Base-by-base conservation (phyloP, 192 early-diverging fungal genomes). In the Coemansia umbellata region DNA sequence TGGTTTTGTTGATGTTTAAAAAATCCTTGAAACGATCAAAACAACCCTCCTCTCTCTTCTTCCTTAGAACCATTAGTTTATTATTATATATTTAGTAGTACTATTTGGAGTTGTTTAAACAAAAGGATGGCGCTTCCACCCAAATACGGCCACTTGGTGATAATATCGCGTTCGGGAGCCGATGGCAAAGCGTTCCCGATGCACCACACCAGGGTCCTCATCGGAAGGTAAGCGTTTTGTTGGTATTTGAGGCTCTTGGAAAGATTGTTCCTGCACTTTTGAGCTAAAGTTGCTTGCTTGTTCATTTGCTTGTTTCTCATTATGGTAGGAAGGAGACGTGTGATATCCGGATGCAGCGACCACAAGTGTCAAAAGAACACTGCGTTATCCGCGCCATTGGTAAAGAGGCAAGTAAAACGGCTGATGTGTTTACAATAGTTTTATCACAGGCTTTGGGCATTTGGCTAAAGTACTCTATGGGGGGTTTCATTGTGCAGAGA, bases 171-270 rank as follows among this genome's bases (percentile, higher is more conserved):
- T 8, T 60, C 65, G 1, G 72, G 72, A 8, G 59, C 37, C 4
- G 72, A 75, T 47, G 65, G 72, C 56, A 75, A 64, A 39, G 60
- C 60, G 28, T 75, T 68, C 24, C 65, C 60, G 35, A 67, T 75
- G 47, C 55, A 67, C 57, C 47, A 48, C 18, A 41, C 56, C 8
- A 40, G 57, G 11, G 72, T 75, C 48, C 32, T 59, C 21, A 75
- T 75, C 39, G 72, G 72, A n/a, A 51, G 66, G 54, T 15, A 58
- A 51, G 48, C 57, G 7, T 1, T n/a, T n/a, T n/a, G n/a, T n/a
- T n/a, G n/a, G n/a, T n/a, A n/a, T n/a, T n/a, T n/a, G n/a, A n/a
- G n/a, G n/a, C n/a, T n/a, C n/a, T n/a, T n/a, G n/a, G n/a, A n/a
- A n/a, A n/a, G n/a, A n/a, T n/a, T n/a, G n/a, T n/a, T n/a, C n/a